Conservation (phyloP, 257 asterid genomes). For the Misopates orontium region DNA sequence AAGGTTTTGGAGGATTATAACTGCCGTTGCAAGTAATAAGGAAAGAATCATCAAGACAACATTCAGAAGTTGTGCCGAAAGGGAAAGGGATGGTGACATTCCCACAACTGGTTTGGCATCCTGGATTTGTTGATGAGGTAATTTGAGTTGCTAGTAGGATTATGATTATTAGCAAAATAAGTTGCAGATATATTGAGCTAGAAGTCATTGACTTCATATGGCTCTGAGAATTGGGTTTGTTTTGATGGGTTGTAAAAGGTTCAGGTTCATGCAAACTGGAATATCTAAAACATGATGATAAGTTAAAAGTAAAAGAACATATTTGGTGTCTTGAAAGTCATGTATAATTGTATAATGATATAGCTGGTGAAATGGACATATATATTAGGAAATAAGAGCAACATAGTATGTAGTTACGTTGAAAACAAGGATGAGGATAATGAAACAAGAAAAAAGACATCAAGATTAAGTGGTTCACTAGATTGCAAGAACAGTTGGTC, state of each 20-base stretch:
- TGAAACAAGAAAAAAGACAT: too few relatives aligned
- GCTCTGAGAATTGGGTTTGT: background rate
- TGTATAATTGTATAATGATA: too few relatives aligned
- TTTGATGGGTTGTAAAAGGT: too few relatives aligned
- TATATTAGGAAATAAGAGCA: background rate
- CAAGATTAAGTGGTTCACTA: too few relatives aligned
- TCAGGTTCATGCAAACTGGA: background rate
- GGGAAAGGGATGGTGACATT: background rate
- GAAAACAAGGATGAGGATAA: too few relatives aligned
- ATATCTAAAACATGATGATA: background rate
- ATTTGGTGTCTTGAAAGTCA: too few relatives aligned
- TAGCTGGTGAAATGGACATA: too few relatives aligned
- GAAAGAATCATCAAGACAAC: conserved; percentile 27
- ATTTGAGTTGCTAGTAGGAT: background rate
- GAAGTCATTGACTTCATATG: background rate
- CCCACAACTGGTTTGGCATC: background rate
- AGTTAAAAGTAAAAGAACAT: background rate
- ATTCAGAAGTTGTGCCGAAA: background rate
- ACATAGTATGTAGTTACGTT: background rate
- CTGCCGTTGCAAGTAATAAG: conserved; percentile 28
- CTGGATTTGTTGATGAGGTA: background rate
- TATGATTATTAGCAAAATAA: background rate
- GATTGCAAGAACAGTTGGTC: too few relatives aligned
- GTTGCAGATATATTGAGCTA: background rate
- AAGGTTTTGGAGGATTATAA: conserved; percentile 33